These are phyloP conservation scores for Xylaria sp. DNA, from an alignment of 2,329 filamentous ascomycete genomes.

Conservation along the genomic window DNA sequence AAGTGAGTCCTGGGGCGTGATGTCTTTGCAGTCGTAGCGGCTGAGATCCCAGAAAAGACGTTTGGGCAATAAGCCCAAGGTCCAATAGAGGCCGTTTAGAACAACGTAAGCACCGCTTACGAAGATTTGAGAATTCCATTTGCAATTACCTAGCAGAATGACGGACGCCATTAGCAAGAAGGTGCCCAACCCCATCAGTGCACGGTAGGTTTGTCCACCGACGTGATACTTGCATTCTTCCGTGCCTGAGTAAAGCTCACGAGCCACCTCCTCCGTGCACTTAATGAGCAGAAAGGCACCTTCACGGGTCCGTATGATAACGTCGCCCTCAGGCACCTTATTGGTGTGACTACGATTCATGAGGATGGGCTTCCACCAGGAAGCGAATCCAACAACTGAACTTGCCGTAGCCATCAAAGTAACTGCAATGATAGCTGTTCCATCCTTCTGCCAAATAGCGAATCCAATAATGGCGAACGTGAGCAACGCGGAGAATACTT, in stretches of 20 bases:
- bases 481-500: slow-evolving; percentile 55
- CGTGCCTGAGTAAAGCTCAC: slow-evolving; percentile 67
- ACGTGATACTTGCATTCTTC: slow-evolving; percentile 65
- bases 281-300: slow-evolving; percentile 64
- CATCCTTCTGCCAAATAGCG: slow-evolving; percentile 52
- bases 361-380: slow-evolving; percentile 62
- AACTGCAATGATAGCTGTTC: slow-evolving; percentile 58
- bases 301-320: slow-evolving; percentile 66
- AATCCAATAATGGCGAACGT: slow-evolving; percentile 54
- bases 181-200: slow-evolving; percentile 63
- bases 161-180: slow-evolving; percentile 66
- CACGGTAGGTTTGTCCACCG: slow-evolving; percentile 51
- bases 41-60: slow-evolving; percentile 62
- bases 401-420: slow-evolving; percentile 58
- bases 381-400: slow-evolving; percentile 61
- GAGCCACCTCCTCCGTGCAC: slow-evolving; percentile 64
- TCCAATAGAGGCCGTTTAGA: slow-evolving; percentile 66
- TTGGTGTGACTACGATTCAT: slow-evolving; percentile 56
- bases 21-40: slow-evolving; percentile 52
- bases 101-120: slow-evolving; percentile 63
- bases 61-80: slow-evolving; percentile 56
- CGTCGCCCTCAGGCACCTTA: slow-evolving; percentile 59
- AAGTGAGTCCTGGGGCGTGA: slow-evolving; percentile 48
- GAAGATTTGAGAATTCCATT: slow-evolving; percentile 64
- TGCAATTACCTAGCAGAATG: slow-evolving; percentile 66